phyloP scores from a whole-genome alignment of 305 asterid species.

The Caryopteris hybrid region DNA sequence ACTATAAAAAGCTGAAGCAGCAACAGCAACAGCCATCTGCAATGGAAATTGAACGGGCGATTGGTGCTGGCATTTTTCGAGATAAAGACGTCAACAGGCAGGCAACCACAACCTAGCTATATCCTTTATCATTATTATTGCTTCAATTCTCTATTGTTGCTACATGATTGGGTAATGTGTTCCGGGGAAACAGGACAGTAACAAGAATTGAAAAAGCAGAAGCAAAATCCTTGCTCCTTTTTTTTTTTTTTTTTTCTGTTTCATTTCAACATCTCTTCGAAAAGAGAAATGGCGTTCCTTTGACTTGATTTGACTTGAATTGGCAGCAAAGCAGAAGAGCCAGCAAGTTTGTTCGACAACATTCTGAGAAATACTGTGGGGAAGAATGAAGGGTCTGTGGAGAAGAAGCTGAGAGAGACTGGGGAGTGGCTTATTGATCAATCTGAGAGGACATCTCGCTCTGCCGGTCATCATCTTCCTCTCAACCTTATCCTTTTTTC shows the following conservation, averaged over 20 bases:
- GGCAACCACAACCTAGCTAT: too few species aligned
- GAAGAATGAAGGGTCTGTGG: conserved; percentile 53
- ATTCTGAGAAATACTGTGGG: conserved; percentile 46
- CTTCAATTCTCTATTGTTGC: too few species aligned
- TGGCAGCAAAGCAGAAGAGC: conserved; percentile 38
- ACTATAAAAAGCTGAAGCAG: conserved; percentile 18
- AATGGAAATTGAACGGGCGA: conserved; percentile 72
- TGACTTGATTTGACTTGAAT: neutral
- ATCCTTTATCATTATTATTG: too few species aligned
- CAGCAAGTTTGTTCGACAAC: conserved; percentile 37
- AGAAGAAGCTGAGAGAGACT: conserved; percentile 71
- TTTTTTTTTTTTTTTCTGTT: neutral
- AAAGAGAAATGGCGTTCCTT: too few species aligned
- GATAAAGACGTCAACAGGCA: conserved; percentile 54
- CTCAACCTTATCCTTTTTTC: neutral
- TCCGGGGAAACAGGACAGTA: too few species aligned
- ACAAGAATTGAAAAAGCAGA: too few species aligned
- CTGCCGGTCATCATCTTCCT: conserved; percentile 35
- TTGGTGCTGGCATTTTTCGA: conserved; percentile 70
- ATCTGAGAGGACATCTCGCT: conserved; percentile 40
- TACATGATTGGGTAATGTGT: too few species aligned
- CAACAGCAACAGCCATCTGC: conserved; percentile 40
- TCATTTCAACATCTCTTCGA: too few species aligned
- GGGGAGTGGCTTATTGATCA: conserved; percentile 64
- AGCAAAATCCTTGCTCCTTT: neutral